A percentile compares a stretch with the other conserved stretches of the same genome.
phyloP scores from a whole-genome alignment of 331 rosid genomes.

The Stylosanthes scabra region DNA sequence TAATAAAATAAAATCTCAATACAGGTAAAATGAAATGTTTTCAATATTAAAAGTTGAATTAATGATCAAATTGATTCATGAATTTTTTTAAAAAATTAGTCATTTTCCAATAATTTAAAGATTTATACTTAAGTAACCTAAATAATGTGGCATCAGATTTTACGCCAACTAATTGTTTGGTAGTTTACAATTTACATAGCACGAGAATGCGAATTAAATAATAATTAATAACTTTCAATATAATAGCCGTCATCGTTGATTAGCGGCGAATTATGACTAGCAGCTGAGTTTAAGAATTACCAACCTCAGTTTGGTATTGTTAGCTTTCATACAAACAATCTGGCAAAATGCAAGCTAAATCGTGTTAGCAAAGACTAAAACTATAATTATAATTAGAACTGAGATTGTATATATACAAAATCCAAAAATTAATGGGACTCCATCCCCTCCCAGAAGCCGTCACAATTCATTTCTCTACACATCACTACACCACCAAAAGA shows the following conservation, averaged over 20 bases:
- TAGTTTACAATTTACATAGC: not conserved
- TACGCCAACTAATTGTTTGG: not conserved
- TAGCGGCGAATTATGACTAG: not conserved
- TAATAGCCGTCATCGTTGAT: not conserved
- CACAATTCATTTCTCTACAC: conserved; percentile 48
- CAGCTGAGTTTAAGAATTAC: not conserved
- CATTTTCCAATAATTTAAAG: too few relatives aligned
- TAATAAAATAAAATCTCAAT: too few relatives aligned
- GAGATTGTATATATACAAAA: conserved; percentile 57
- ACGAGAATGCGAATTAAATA: not conserved
- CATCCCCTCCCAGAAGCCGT: conserved; percentile 52
- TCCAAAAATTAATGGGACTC: conserved; percentile 41
- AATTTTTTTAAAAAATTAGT: too few relatives aligned
- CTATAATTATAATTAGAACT: conserved; percentile 34
- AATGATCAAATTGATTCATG: too few relatives aligned
- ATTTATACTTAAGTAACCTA: too few relatives aligned
- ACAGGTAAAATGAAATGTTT: too few relatives aligned
- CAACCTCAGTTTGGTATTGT: conserved; percentile 3
- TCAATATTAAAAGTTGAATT: too few relatives aligned
- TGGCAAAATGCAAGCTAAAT: conserved; percentile 18
- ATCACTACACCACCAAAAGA: conserved; percentile 33
- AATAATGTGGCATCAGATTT: not conserved
- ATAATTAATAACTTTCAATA: not conserved
- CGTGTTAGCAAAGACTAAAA: conserved; percentile 32
- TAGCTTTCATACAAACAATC: conserved; percentile 24